Evolutionary conservation across 371 early-diverging fungal species (phyloP).

Genomic region (Circinella minor): DNA sequence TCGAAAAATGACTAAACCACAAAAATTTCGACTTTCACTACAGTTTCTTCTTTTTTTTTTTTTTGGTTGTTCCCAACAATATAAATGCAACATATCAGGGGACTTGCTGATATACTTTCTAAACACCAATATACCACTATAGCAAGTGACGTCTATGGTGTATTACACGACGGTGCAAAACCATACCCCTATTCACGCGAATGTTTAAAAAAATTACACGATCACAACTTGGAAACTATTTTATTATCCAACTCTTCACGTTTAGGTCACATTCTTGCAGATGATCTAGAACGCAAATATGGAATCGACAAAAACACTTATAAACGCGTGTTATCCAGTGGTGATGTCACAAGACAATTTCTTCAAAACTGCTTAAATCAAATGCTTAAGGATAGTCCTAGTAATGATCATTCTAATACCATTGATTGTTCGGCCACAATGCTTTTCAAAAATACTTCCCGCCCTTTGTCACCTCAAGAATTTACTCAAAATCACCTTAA

Average conservation of each 20-base stretch:
- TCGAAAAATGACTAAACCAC: too few relatives aligned
- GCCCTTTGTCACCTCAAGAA: conserved; percentile 23
- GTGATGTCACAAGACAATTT: conserved; percentile 39
- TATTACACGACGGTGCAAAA: conserved; percentile 44
- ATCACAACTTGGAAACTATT: conserved; percentile 25
- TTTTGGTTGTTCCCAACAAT: too few relatives aligned
- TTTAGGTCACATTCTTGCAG: conserved; percentile 31
- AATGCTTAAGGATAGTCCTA: neutral
- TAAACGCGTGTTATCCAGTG: conserved; percentile 45
- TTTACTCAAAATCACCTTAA: conserved; percentile 31
- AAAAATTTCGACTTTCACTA: too few relatives aligned
- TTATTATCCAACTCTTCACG: conserved; percentile 51
- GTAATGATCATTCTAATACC: neutral
- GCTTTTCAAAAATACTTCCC: neutral
- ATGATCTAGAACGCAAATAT: conserved; percentile 33
- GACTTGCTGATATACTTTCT: neutral
- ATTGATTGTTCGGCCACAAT: neutral
- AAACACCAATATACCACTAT: conserved; percentile 34
- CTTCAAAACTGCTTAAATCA: conserved; percentile 19
- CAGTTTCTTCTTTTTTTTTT: too few relatives aligned
- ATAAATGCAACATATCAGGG: conserved; percentile 5
- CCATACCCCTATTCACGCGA: conserved; percentile 37
- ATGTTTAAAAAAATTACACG: conserved; percentile 25
- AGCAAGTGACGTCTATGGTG: conserved; percentile 55
- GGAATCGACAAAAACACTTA: conserved; percentile 28